Base-by-base conservation (phyloP, 192 early-diverging fungal species). In the Rhizophagus sp. region DNA sequence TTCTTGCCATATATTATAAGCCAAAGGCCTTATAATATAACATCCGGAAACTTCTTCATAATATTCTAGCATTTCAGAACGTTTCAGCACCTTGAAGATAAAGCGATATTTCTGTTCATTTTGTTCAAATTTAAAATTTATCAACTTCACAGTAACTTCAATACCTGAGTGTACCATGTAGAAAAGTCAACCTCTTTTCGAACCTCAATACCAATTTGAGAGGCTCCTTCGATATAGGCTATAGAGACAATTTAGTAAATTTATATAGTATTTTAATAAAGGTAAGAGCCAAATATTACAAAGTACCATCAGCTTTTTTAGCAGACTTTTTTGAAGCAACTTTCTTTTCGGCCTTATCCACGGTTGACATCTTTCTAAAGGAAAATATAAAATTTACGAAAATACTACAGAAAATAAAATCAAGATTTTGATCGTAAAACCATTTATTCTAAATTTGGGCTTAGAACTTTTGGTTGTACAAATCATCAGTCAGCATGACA, bases 51-150 rank as follows among this genome's bases (percentile, higher is more conserved):
- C 93, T 68, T 68, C 66, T 84, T 98, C 95, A 89, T 99, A 99
- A 89, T 98, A 97, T 82, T 97, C 96, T 85, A 98, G 87, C 98
- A 99, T 97, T 84, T 99, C 98, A 36, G 95, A 94, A 77, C 92
- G 90, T 49, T 91, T 92, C 79, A 99, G 87, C 36, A 96, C 93
- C 89, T 94, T 80, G 12, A 17, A 62, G 0, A 72, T 62, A 44
- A 47, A 39, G 39, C 17, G 13, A 27, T 41, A 80, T 39, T 27
- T 8, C 12, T 13, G 62, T 22, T 22, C 41, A 79, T 13, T 62
- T 30, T 50, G 22, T 63, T 47, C 44, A 78, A n/a, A 69, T 13
- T 50, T 41, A 41, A 41, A 39, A 41, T 41, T 41, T 0, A 11
- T 12, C 2, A 39, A 27, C 2, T 41, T 66, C n/a, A 39, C n/a